Evolutionary conservation across 371 early-diverging fungal genomes (phyloP).

Genomic region (Mortierella sp.): DNA sequence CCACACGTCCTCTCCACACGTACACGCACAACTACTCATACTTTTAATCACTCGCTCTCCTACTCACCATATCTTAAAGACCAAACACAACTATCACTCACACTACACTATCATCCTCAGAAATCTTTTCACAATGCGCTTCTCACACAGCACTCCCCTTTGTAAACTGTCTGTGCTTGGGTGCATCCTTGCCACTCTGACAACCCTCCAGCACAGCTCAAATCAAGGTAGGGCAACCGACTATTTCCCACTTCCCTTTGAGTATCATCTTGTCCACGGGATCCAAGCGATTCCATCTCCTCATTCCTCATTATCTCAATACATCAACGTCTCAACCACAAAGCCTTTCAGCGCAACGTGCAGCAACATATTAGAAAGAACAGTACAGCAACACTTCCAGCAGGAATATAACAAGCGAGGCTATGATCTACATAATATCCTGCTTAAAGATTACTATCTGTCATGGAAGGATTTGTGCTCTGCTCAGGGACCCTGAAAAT

Average conservation of each 20-base stretch:
- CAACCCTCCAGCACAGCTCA: constrained; percentile 1
- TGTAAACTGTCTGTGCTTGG: constrained; percentile 10
- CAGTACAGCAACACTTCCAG: too few species aligned
- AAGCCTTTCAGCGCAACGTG: too few species aligned
- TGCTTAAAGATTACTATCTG: too few species aligned
- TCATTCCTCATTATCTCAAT: not conserved
- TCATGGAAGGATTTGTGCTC: too few species aligned
- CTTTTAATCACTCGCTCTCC: not conserved
- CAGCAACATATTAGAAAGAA: too few species aligned
- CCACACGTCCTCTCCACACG: not conserved
- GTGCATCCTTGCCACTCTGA: constrained; percentile 7
- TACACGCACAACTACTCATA: not conserved
- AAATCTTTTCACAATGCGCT: constrained; percentile 1
- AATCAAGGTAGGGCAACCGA: constrained; percentile 13
- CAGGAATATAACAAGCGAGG: too few species aligned
- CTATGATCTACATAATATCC: too few species aligned
- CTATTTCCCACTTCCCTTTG: not conserved
- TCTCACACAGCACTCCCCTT: constrained; percentile 4
- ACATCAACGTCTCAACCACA: too few species aligned
- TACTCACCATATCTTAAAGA: too few species aligned
- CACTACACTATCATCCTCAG: not conserved
- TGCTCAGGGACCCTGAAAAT: too few species aligned
- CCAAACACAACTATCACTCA: not conserved
- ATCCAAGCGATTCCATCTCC: not conserved
- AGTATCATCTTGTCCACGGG: not conserved